Evolutionary conservation across 495 filamentous ascomycete genomes (phyloP), one percentile per base, ranked within the genome.

Genomic region (Aspergillus funiculosus): DNA sequence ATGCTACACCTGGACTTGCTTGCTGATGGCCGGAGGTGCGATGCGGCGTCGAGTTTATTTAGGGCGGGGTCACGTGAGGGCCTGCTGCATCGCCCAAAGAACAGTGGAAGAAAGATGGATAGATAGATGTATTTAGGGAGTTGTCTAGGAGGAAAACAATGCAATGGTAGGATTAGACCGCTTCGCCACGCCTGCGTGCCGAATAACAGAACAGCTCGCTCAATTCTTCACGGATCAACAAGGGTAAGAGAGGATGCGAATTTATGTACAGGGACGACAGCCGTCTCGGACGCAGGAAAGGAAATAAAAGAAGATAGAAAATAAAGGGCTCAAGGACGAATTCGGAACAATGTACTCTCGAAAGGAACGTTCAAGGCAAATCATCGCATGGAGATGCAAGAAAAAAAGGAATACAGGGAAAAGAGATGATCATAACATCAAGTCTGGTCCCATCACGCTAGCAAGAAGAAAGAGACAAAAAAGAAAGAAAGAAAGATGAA

Each of bases 401-500:
- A 42, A 24, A 29, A 22, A 45, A 50, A 49, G 31, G 37, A 49
- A 44, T 15, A 46, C 43, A 32, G 50, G 28, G 43, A 46, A 38
- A 31, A 50, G 52, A 39, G 48, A 55, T 44, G 61, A 65, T 62
- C 58, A 56, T 58, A 46, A 54, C 49, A 57, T 53, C 62, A 60
- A 56, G 49, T 50, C 57, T 51, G 45, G 49, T 59, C 62, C 52
- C 56, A 57, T 62, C 62, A 63, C 48, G 47, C 48, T 51, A 25
- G 47, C 43, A 39, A 39, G 43, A 29, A 54, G 49, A 39, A 21
- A 35, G 19, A 48, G 51, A 52, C 48, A 48, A 42, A 39, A 46
- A 15, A 47, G 43, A 48, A 58, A 47, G 35, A 52, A 39, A 46
- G 57, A 37, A 46, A 42, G 48, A 30, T 30, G 29, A 31, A 36